Conservation (phyloP, 345 rosid genomes). For the sweet orange (Citrus sinensis) region DNA sequence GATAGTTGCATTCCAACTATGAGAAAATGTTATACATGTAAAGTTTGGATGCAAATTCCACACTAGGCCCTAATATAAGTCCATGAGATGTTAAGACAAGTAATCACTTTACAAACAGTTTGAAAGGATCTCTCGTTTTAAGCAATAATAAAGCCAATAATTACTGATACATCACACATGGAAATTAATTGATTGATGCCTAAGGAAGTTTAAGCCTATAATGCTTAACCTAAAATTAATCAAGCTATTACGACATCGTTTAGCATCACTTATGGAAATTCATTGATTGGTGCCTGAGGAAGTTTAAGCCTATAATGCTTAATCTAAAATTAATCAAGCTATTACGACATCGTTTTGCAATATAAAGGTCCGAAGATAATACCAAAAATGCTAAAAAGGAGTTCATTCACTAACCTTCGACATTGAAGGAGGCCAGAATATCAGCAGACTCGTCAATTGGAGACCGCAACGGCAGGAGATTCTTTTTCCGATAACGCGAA, state of each 20-base stretch:
- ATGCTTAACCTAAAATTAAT: not conserved
- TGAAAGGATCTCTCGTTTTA: too few species aligned
- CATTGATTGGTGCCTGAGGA: not conserved
- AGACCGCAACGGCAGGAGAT: constrained; percentile 48
- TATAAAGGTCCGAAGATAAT: not conserved
- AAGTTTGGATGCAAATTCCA: not conserved
- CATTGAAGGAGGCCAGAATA: constrained; percentile 65
- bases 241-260: not conserved
- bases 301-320: not conserved
- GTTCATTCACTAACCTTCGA: constrained; percentile 26
- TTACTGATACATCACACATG: not conserved
- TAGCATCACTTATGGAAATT: not conserved
- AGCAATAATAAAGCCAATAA: not conserved
- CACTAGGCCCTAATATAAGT: too few species aligned
- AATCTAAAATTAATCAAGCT: not conserved
- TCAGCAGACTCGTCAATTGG: constrained; percentile 79
- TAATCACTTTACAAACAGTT: too few species aligned
- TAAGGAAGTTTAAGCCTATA: not conserved
- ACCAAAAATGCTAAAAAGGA: not conserved
- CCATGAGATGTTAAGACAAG: too few species aligned
- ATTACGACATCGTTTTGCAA: not conserved
- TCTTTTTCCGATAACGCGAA: constrained; percentile 59
- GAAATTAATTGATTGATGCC: not conserved
- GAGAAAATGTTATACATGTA: not conserved
- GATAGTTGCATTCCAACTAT: not conserved